A percentile compares a stretch with the other conserved stretches of the same genome.
Conservation (phyloP, 2,329 filamentous ascomycete genomes). For the Zarea fungicola region DNA sequence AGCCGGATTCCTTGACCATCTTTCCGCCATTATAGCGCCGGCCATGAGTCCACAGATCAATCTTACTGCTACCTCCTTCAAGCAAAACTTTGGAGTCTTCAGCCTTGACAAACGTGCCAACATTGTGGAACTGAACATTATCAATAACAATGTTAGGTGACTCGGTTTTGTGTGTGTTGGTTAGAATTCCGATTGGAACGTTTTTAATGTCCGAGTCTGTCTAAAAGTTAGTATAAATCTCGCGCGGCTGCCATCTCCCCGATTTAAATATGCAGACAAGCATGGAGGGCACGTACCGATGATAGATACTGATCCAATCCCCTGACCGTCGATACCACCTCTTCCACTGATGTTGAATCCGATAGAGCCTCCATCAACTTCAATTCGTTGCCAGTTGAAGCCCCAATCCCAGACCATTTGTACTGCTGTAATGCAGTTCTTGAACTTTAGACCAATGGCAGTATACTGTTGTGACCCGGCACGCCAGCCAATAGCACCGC, state of each 20-base stretch:
- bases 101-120: conserved; percentile 33
- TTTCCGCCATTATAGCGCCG: conserved; percentile 10
- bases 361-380: conserved; percentile 54
- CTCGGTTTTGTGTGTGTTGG: conserved; percentile 37
- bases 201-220: conserved; percentile 13
- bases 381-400: conserved; percentile 55
- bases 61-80: not conserved
- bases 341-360: conserved; percentile 53
- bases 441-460: conserved; percentile 57
- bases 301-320: conserved; percentile 43
- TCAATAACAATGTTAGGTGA: not conserved
- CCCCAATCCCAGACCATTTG: conserved; percentile 66
- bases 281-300: too few relatives aligned
- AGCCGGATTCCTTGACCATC: not conserved
- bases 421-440: conserved; percentile 55
- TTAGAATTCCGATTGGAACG: conserved; percentile 52
- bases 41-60: conserved; percentile 12
- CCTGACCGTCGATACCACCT: conserved; percentile 42
- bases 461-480: conserved; percentile 64
- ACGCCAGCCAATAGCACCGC: conserved; percentile 52
- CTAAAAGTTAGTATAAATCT: too few relatives aligned
- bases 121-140: not conserved
- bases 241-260: too few relatives aligned
- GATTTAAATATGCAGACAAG: too few relatives aligned
- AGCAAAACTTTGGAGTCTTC: not conserved